Percentiles rank a stretch among this genome's conserved stretches.
phyloP scores from a whole-genome alignment of 805 yeast genomes.

The Saturnispora ahearnii region DNA sequence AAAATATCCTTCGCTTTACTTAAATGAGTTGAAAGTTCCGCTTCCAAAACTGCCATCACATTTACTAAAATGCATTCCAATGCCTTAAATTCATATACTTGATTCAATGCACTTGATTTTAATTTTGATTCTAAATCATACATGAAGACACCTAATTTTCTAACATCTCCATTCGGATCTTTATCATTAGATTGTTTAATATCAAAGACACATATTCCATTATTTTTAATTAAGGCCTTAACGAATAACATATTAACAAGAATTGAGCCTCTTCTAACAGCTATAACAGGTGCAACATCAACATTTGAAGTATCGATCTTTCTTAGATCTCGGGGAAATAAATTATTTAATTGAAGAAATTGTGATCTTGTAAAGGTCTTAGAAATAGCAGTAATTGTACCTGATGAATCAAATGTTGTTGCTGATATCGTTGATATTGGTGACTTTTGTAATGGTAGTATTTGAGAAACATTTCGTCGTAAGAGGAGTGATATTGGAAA shows the following conservation, averaged over 20 bases:
- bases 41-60: constrained; percentile 70
- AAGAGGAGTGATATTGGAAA: neutral
- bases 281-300: constrained; percentile 84
- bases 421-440: constrained; percentile 56
- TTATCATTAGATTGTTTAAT: constrained; percentile 25
- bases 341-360: constrained; percentile 56
- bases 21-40: constrained; percentile 57
- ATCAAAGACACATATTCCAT: constrained; percentile 78
- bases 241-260: constrained; percentile 78
- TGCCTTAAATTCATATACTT: constrained; percentile 71
- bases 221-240: constrained; percentile 77
- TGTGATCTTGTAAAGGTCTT: constrained; percentile 66
- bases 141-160: constrained; percentile 65
- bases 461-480: constrained; percentile 5
- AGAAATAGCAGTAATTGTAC: constrained; percentile 62
- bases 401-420: constrained; percentile 66
- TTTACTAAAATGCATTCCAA: constrained; percentile 75
- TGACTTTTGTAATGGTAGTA: constrained; percentile 33
- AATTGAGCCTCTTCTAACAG: constrained; percentile 69
- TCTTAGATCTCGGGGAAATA: constrained; percentile 80
- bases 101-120: constrained; percentile 28
- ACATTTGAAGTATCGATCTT: constrained; percentile 66
- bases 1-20: constrained; percentile 54
- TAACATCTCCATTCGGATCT: constrained; percentile 36
- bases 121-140: constrained; percentile 77